Percentiles rank a stretch among this genome's conserved stretches.
Evolutionary conservation across 2,329 filamentous ascomycete species (phyloP).

Genomic region (Byssochlamys sp.): DNA sequence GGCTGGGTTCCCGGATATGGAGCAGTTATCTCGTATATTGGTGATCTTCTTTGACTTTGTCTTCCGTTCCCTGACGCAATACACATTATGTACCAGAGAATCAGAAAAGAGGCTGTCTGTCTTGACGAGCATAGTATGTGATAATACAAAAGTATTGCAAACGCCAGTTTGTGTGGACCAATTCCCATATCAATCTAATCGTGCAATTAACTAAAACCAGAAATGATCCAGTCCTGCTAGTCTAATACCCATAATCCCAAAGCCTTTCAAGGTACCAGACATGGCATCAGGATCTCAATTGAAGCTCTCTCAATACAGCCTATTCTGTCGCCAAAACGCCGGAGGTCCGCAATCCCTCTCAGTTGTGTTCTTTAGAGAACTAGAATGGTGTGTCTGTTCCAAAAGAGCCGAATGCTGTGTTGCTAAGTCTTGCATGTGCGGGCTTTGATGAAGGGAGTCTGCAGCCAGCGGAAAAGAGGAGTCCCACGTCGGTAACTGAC

Average conservation of each 20-base stretch:
- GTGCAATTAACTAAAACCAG: not conserved
- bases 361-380: not conserved
- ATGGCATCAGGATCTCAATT: not conserved
- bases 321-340: slow-evolving; percentile 15
- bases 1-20: too few species aligned
- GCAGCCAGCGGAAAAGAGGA: not conserved
- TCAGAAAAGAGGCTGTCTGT: not conserved
- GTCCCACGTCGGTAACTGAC: not conserved
- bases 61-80: not conserved
- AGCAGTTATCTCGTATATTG: too few species aligned
- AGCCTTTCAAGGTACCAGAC: not conserved
- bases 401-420: not conserved
- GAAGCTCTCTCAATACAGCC: slow-evolving; percentile 14
- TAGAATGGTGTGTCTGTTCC: not conserved
- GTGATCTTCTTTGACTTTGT: not conserved
- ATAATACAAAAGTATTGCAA: not conserved
- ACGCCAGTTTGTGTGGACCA: not conserved
- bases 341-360: not conserved
- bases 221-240: not conserved
- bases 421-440: not conserved
- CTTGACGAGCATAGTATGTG: not conserved
- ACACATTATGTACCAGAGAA: not conserved
- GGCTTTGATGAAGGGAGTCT: not conserved
- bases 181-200: not conserved
- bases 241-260: not conserved